These are phyloP conservation scores for Jackrogersella minutella DNA, from an alignment of 495 filamentous ascomycete genomes.

Conservation along the genomic window DNA sequence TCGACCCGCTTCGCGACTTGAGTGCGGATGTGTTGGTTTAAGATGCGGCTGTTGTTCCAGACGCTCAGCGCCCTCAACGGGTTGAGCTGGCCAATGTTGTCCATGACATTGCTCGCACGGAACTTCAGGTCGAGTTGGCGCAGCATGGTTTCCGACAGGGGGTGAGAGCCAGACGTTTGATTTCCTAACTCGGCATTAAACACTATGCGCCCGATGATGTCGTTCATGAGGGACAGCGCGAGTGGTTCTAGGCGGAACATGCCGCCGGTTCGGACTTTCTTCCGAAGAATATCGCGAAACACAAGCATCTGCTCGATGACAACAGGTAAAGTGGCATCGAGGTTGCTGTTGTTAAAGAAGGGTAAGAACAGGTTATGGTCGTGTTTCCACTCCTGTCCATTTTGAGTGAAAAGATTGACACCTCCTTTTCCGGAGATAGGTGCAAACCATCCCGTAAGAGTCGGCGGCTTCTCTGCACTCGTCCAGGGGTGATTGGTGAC, in stretches of 20 bases:
- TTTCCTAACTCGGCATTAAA: constrained; percentile 44
- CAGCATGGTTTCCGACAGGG: constrained; percentile 41
- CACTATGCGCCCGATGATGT: constrained; percentile 61
- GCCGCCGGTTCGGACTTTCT: constrained; percentile 32
- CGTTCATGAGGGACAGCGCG: constrained; percentile 71
- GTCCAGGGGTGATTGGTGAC: constrained; percentile 35
- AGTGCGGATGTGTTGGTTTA: constrained; percentile 36
- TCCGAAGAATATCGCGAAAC: constrained; percentile 45
- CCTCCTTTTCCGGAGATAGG: constrained; percentile 42
- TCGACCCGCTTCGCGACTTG: constrained; percentile 31
- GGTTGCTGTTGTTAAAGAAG: constrained; percentile 50
- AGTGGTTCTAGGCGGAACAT: constrained; percentile 68
- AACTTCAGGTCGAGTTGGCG: constrained; percentile 42
- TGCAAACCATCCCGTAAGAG: constrained; percentile 36
- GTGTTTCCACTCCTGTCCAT: constrained; percentile 50
- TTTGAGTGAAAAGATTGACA: constrained; percentile 43
- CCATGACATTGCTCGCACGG: constrained; percentile 34
- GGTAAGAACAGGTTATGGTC: constrained; percentile 52
- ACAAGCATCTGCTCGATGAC: constrained; percentile 49
- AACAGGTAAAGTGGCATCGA: constrained; percentile 47
- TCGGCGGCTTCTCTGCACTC: constrained; percentile 34
- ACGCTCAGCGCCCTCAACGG: constrained; percentile 30
- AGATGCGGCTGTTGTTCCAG: constrained; percentile 43
- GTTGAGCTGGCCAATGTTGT: constrained; percentile 40
- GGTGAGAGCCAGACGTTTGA: constrained; percentile 40